Conservation (phyloP, 1,139 yeast species). For the Hansenula anomala region DNA sequence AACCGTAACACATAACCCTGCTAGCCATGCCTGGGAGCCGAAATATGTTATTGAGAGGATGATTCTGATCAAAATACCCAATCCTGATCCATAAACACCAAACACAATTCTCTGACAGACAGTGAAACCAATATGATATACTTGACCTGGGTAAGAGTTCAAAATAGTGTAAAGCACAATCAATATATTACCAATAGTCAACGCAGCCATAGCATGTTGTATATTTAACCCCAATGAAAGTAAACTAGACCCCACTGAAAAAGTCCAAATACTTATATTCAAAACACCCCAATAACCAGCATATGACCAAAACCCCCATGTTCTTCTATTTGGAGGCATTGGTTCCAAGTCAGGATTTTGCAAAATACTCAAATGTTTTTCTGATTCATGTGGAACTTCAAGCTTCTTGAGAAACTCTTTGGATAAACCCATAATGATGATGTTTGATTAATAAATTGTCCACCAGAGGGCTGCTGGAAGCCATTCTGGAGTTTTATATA, state of each 20-base stretch:
- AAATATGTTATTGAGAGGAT: constrained; percentile 31
- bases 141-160: constrained; percentile 26
- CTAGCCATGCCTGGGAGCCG: constrained; percentile 31
- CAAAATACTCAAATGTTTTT: constrained; percentile 15
- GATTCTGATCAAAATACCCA: constrained; percentile 32
- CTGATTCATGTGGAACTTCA: constrained; percentile 22
- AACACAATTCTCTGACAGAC: constrained; percentile 27
- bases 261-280: constrained; percentile 25
- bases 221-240: constrained; percentile 27
- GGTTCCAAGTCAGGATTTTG: constrained; percentile 27
- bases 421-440: no score
- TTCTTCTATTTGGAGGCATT: constrained; percentile 25
- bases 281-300: constrained; percentile 28
- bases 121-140: constrained; percentile 28
- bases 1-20: constrained; percentile 29
- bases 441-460: no score
- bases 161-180: constrained; percentile 21
- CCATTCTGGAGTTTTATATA: no score
- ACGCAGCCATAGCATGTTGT: constrained; percentile 31
- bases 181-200: constrained; percentile 26
- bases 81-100: constrained; percentile 29
- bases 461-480: no score
- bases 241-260: constrained; percentile 27
- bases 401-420: constrained; percentile 8
- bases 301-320: constrained; percentile 27